Conservation (phyloP, 2,329 filamentous ascomycete genomes). For the Pseudopithomyces maydicus region DNA sequence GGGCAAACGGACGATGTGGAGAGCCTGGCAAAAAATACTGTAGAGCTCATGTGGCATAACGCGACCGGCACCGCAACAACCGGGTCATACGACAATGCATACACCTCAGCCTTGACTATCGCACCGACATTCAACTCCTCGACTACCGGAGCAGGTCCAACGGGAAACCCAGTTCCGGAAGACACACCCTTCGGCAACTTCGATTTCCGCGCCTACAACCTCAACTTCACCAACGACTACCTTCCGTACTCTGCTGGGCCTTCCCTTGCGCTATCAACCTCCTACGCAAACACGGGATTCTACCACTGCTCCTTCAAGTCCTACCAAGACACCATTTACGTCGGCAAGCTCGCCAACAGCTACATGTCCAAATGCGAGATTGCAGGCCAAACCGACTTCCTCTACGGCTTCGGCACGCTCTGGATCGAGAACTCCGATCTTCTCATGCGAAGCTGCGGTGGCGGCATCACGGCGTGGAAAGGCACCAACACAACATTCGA, state of each 20-base stretch:
- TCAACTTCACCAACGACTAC: slow-evolving; percentile 68
- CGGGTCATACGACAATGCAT: slow-evolving; percentile 63
- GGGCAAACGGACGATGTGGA: slow-evolving; percentile 60
- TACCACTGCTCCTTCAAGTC: slow-evolving; percentile 70
- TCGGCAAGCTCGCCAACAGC: slow-evolving; percentile 69
- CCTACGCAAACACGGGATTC: slow-evolving; percentile 69
- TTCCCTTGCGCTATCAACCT: slow-evolving; percentile 64
- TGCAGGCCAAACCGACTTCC: slow-evolving; percentile 70
- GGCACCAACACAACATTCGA: slow-evolving; percentile 67
- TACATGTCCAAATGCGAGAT: slow-evolving; percentile 67
- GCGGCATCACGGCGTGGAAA: slow-evolving; percentile 73
- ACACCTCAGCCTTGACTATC: slow-evolving; percentile 65
- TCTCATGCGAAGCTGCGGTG: slow-evolving; percentile 64
- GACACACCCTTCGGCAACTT: slow-evolving; percentile 67
- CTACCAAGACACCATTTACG: slow-evolving; percentile 72
- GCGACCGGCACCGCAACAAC: slow-evolving; percentile 55
- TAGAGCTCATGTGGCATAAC: slow-evolving; percentile 64
- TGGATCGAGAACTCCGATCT: slow-evolving; percentile 63
- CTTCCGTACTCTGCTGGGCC: slow-evolving; percentile 60
- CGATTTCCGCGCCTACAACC: slow-evolving; percentile 70
- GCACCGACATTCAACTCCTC: slow-evolving; percentile 68
- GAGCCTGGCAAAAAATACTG: slow-evolving; percentile 54
- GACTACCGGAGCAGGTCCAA: slow-evolving; percentile 65
- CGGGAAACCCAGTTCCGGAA: slow-evolving; percentile 64
- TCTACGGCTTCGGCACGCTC: slow-evolving; percentile 70